Base-by-base conservation (phyloP, 2,329 filamentous ascomycete genomes). In the Calonectria henricotiae region DNA sequence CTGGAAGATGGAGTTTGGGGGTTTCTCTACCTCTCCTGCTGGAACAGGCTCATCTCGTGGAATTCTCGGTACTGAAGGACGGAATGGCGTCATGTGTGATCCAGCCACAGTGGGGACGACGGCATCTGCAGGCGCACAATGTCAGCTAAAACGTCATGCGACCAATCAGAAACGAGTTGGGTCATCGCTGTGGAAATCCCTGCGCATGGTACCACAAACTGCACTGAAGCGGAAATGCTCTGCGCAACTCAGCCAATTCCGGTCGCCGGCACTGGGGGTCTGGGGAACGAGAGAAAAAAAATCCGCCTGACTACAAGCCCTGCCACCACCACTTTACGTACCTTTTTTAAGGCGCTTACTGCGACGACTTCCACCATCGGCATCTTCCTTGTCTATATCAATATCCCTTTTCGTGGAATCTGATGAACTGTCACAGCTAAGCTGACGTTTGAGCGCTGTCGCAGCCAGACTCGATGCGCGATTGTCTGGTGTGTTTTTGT, bases 51-150 rank as follows among this genome's bases (percentile, higher is more conserved):
- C 88, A 67, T 90, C 89, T 65, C 89, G 86, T 23, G 88, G 86
- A 69, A 91, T 86, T 72, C 90, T 89, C 20, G 92, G 94, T 17
- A 92, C 91, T 30, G 93, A 92, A 67, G 96, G 94, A 64, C 96
- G 93, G 79, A 97, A 95, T 78, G 96, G 90, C 71, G 94, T 96
- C 95, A 98, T 98, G 83, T 98, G 95, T 63, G 96, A 98, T 65
- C 96, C 96, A 74, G 95, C 95, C 75, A 99, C 94, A 39, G 94
- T 98, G 49, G 96, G 94, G 41, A 92, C 51, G 35, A 58, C 89
- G 49, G 87, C 85, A 82, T 90, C 89, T 80, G 73, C 58, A 71
- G 68, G 54, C 65, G 27, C 41, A 67, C 69, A 70, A 70, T 76
- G 72, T 78, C 74, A 78, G 76, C 61, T 55, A 68, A 37, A 51